phyloP scores from a whole-genome alignment of 305 asterid species.

The Ilex paraguariensis region DNA sequence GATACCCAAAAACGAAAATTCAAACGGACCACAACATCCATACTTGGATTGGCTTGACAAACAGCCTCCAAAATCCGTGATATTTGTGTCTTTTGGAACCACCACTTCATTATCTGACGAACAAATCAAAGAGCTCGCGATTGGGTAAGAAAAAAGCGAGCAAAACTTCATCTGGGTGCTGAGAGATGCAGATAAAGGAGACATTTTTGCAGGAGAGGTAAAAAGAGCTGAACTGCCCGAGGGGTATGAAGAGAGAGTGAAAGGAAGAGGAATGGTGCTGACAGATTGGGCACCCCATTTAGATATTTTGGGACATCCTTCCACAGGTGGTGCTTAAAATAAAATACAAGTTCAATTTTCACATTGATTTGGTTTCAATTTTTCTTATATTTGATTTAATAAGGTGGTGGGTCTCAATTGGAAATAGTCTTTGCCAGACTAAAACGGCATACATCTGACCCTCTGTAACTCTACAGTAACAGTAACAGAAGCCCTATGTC shows the following conservation, averaged over 20 bases:
- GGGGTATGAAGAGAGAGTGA: constrained; percentile 26
- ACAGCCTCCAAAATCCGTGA: neutral
- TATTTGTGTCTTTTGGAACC: constrained; percentile 2
- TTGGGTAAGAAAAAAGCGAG: constrained; percentile 1
- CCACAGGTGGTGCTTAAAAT: no score
- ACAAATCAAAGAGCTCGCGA: constrained; percentile 4
- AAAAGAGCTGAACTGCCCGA: constrained; percentile 16
- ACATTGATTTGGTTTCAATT: no score
- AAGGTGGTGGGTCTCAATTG: no score
- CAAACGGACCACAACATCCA: neutral
- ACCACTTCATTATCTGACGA: neutral
- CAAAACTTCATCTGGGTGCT: constrained; percentile 4
- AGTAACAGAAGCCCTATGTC: no score
- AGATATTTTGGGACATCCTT: no score
- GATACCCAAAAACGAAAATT: neutral
- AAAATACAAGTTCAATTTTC: no score
- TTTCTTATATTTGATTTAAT: no score
- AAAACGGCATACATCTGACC: no score
- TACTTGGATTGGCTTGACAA: constrained; percentile 3
- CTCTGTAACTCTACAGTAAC: no score
- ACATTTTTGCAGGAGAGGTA: neutral
- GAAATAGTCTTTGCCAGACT: no score
- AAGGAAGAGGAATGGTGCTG: no score
- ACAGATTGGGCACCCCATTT: no score
- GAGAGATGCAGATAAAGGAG: constrained; percentile 5